These are phyloP conservation scores for Umbelopsis ramanniana DNA, from an alignment of 192 early-diverging fungal genomes.

Conservation along the genomic window DNA sequence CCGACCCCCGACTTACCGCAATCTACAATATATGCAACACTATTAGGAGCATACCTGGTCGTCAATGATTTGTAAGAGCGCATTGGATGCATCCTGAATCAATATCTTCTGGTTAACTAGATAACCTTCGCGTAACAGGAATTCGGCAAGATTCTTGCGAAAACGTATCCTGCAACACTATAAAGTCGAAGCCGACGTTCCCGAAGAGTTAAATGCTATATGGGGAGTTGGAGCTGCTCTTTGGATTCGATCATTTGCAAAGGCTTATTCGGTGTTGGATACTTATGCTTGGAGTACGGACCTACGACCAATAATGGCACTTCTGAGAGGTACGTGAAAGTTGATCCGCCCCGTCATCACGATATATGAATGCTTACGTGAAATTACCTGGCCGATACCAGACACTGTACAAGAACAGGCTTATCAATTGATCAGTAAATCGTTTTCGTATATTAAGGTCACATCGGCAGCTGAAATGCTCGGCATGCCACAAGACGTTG, in stretches of 20 bases:
- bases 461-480: constrained; percentile 1
- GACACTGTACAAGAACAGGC: neutral
- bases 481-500: neutral
- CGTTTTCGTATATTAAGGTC: neutral
- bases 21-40: neutral
- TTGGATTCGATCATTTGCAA: neutral
- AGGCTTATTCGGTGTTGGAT: neutral
- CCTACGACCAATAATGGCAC: neutral
- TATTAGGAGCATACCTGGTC: neutral
- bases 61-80: constrained; percentile 11
- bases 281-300: neutral
- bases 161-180: constrained; percentile 3
- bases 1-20: neutral
- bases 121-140: neutral
- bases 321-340: neutral
- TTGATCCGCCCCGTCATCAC: too few relatives aligned
- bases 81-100: neutral
- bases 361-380: neutral
- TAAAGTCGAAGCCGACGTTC: neutral
- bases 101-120: neutral
- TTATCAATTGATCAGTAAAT: constrained; percentile 5
- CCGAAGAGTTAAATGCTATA: neutral
- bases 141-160: constrained; percentile 14
- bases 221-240: constrained; percentile 12
- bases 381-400: neutral